A percentile compares a stretch with the other conserved stretches of the same genome.
Conservation (phyloP, 768 basidiomycete genomes). For the Nidularia pulvinata region DNA sequence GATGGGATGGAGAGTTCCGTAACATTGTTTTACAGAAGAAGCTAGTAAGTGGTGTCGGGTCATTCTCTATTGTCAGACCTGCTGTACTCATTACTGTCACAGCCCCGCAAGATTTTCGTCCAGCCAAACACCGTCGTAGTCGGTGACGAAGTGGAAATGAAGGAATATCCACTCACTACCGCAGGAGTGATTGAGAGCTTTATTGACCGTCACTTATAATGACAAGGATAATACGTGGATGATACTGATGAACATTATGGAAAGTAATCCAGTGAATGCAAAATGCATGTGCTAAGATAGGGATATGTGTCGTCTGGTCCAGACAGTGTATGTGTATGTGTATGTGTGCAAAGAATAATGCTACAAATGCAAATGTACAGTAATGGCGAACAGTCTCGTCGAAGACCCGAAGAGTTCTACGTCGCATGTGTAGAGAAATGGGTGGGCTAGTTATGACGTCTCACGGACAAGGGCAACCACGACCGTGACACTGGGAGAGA, state of each 20-base stretch:
- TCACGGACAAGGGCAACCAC: slow-evolving; percentile 71
- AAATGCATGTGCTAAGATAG: background rate
- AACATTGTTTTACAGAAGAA: slow-evolving; percentile 82
- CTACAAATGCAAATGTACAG: background rate
- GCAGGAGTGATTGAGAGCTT: slow-evolving; percentile 82
- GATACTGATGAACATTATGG: too few species aligned
- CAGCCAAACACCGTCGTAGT: slow-evolving; percentile 79
- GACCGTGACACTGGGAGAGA: slow-evolving; percentile 59
- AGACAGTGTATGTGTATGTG: slow-evolving; percentile 1
- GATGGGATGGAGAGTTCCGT: slow-evolving; percentile 77
- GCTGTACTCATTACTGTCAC: slow-evolving; percentile 4
- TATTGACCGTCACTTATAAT: slow-evolving; percentile 65
- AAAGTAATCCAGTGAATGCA: background rate
- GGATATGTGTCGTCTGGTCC: background rate
- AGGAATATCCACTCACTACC: slow-evolving; percentile 75
- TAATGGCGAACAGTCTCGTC: background rate
- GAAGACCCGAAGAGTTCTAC: too few species aligned
- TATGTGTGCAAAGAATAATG: slow-evolving; percentile 2
- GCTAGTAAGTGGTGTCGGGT: slow-evolving; percentile 41
- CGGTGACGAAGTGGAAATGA: slow-evolving; percentile 68
- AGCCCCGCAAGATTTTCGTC: slow-evolving; percentile 86
- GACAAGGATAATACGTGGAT: background rate
- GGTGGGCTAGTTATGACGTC: slow-evolving; percentile 32
- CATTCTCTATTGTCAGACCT: background rate
- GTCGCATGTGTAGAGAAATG: background rate